These are phyloP conservation scores for Rhazya stricta DNA, from an alignment of 257 asterid genomes.

Conservation along the genomic window DNA sequence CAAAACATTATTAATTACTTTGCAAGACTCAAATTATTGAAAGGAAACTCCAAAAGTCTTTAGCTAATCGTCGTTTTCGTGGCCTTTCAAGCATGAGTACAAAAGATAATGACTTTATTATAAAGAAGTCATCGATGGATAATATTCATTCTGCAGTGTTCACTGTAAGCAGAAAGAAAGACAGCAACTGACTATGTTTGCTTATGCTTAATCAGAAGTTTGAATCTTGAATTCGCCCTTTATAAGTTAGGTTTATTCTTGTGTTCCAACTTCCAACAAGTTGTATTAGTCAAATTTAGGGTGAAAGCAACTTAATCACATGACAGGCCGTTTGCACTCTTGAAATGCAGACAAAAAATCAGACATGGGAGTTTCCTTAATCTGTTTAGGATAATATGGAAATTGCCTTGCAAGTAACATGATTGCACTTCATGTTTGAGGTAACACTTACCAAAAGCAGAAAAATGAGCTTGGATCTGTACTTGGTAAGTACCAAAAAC, in stretches of 20 bases:
- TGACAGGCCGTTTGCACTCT: not conserved
- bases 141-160: not conserved
- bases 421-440: not conserved
- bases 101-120: not conserved
- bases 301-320: not conserved
- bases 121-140: not conserved
- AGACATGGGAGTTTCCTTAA: not conserved
- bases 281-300: not conserved
- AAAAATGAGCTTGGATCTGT: not conserved
- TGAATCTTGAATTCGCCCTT: too few species aligned
- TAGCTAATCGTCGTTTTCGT: not conserved
- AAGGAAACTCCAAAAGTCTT: not conserved
- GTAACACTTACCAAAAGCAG: constrained; percentile 1
- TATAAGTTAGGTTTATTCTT: not conserved
- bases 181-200: not conserved
- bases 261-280: not conserved
- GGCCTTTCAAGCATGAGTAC: not conserved
- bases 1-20: not conserved
- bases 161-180: not conserved
- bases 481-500: not conserved
- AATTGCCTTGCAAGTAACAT: not conserved
- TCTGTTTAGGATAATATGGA: not conserved
- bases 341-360: not conserved
- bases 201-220: not conserved
- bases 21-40: not conserved